Conservation (phyloP, 177 flowering plant species). For the Telopea speciosissima region DNA sequence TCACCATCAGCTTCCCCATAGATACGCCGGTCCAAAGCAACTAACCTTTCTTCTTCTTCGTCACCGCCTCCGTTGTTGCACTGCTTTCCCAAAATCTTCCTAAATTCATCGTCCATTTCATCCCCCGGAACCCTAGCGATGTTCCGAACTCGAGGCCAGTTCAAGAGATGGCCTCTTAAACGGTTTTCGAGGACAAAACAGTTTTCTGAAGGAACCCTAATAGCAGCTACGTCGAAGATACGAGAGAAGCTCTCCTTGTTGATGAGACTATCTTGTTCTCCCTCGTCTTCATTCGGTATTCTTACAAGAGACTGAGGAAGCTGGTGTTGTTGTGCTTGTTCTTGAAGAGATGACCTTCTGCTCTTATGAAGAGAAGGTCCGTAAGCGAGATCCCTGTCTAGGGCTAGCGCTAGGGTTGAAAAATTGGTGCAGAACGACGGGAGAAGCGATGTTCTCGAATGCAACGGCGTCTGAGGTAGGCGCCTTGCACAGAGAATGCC, state of each 20-base stretch:
- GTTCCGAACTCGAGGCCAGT: slow-evolving; percentile 91
- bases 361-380: slow-evolving; percentile 53
- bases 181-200: slow-evolving; percentile 69
- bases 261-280: slow-evolving; percentile 11
- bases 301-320: neutral
- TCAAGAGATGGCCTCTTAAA: slow-evolving; percentile 79
- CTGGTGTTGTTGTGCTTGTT: slow-evolving; percentile 2
- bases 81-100: slow-evolving; percentile 15
- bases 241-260: slow-evolving; percentile 57
- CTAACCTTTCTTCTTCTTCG: slow-evolving; percentile 21
- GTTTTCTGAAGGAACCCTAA: slow-evolving; percentile 66
- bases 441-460: slow-evolving; percentile 10
- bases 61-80: neutral
- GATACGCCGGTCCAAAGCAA: slow-evolving; percentile 41
- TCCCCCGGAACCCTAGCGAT: slow-evolving; percentile 85
- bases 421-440: slow-evolving; percentile 18
- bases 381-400: slow-evolving; percentile 18
- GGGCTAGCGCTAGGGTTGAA: slow-evolving; percentile 20
- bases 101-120: slow-evolving; percentile 51
- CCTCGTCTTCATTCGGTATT: neutral
- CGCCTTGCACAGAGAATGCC: slow-evolving; percentile 8
- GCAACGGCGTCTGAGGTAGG: slow-evolving; percentile 9
- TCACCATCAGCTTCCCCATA: slow-evolving; percentile 59
- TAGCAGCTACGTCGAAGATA: slow-evolving; percentile 58
- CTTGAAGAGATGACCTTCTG: slow-evolving; percentile 13